Base-by-base conservation (phyloP, 805 yeast species). In the Metschnikowia orientalis region DNA sequence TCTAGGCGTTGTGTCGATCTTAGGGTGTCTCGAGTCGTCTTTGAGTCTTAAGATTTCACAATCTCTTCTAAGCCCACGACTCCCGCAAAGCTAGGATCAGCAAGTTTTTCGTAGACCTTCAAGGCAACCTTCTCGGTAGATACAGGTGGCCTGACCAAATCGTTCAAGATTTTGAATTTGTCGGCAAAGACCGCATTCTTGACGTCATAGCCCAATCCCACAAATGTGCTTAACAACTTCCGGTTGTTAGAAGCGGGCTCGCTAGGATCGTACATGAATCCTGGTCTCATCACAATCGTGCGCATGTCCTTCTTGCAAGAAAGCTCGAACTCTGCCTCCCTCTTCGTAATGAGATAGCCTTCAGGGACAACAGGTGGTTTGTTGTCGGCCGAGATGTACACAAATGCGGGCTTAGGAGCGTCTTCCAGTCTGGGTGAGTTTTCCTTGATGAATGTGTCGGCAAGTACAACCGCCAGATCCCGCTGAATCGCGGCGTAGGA, bases 341-440 rank as follows among this genome's bases (percentile, higher is more conserved):
- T 63, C 48, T 88, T 88, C 14, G 92, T 77, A 7, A 69, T 65
- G 21, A 88, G 75, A 54, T 88, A 88, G 1, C 81, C 88, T 1
- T 60, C 48, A 1, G 92, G 90, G 10, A 46, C 40, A 5, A 83
- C 59, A 0, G 89, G 87, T 32, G 76, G 73, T 34, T 80, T 79
- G 30, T 67, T 59, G 45, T 85, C 94, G 1, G 96, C 95, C 0
- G 95, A 84, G 2, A 88, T 70, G 49, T 85, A 88, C 1, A 82
- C 86, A 50, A 81, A 80, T 11, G 52, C 32, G 4, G 62, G 73
- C 13, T 41, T 40, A 26, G n/a, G 18, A 12, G 8, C 31, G 13
- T 66, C 52, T 5, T 20, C 11, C 11, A n/a, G 9, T 10, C 23
- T 20, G 8, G 4, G 9, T 5, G 23, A 4, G 9, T 12, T 13